Conservation (phyloP, 2,329 filamentous ascomycete genomes). For the Pyricularia sp. region DNA sequence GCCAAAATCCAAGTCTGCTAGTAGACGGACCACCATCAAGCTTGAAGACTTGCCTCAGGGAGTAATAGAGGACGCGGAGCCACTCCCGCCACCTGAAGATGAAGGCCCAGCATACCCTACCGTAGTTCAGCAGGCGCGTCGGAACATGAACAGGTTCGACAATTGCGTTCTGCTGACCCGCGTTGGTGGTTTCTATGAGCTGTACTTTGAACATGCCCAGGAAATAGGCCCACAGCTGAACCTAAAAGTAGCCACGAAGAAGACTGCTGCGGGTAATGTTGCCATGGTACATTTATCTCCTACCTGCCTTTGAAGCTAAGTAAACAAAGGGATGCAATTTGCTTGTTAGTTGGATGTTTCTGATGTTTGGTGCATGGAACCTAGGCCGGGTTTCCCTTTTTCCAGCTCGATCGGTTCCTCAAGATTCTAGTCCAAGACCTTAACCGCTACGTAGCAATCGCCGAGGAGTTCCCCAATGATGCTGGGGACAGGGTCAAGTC, state of each 20-base stretch:
- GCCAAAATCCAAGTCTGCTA: not conserved
- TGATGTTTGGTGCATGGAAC: slow-evolving; percentile 9
- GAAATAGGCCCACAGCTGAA: slow-evolving; percentile 79
- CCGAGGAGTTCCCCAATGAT: slow-evolving; percentile 80
- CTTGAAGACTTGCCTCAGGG: slow-evolving; percentile 52
- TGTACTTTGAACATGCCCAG: slow-evolving; percentile 94
- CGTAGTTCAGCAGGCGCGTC: slow-evolving; percentile 78
- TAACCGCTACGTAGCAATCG: slow-evolving; percentile 84
- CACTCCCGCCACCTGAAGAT: slow-evolving; percentile 30
- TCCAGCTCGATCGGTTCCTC: slow-evolving; percentile 84
- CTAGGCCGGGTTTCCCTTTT: slow-evolving; percentile 85
- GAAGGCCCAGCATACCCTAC: slow-evolving; percentile 59
- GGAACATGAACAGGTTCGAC: slow-evolving; percentile 83
- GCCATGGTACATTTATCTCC: slow-evolving; percentile 58
- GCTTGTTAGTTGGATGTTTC: not conserved
- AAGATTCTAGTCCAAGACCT: slow-evolving; percentile 89
- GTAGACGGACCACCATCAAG: slow-evolving; percentile 26
- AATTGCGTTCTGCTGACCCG: slow-evolving; percentile 88
- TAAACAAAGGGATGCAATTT: not conserved
- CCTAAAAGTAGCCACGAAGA: slow-evolving; percentile 76
- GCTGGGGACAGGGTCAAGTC: slow-evolving; percentile 60
- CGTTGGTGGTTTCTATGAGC: slow-evolving; percentile 93
- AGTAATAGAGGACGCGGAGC: slow-evolving; percentile 26
- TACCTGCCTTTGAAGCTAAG: not conserved
- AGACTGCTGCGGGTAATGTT: slow-evolving; percentile 68